Percentiles rank a stretch among this genome's conserved stretches.
These are phyloP conservation scores for Sporobolomyces roseus DNA, from an alignment of 768 basidiomycete species.

Conservation along the genomic window DNA sequence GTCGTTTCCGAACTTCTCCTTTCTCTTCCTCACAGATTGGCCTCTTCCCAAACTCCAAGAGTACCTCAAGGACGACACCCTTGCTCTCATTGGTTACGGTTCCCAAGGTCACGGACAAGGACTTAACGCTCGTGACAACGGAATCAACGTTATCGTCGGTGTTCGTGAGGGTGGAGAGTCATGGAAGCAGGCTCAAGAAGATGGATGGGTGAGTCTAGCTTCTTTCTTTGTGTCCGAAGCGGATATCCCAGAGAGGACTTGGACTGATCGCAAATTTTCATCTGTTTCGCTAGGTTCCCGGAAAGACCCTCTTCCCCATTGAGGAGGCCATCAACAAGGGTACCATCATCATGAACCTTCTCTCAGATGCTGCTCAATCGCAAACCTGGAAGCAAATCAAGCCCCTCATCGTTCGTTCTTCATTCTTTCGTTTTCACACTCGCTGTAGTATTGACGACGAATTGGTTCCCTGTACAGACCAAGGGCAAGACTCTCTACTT, in stretches of 20 bases:
- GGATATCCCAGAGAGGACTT: neutral
- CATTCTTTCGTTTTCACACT: neutral
- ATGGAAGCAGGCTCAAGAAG: conserved; percentile 91
- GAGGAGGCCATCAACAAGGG: conserved; percentile 93
- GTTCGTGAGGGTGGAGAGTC: conserved; percentile 94
- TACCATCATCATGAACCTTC: conserved; percentile 99
- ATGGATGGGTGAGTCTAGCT: conserved; percentile 73
- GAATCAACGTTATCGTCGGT: conserved; percentile 96
- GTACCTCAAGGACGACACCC: conserved; percentile 99
- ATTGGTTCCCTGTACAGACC: conserved; percentile 53
- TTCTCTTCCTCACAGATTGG: conserved; percentile 71
- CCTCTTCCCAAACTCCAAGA: conserved; percentile 95
- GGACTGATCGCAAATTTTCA: neutral
- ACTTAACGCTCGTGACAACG: conserved; percentile 97
- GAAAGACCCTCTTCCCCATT: conserved; percentile 95
- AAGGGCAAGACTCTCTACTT: conserved; percentile 99
- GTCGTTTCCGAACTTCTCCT: no score
- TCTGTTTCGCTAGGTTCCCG: conserved; percentile 66
- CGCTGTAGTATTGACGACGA: neutral
- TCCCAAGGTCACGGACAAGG: conserved; percentile 94
- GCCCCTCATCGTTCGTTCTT: conserved; percentile 65
- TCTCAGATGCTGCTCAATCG: conserved; percentile 98
- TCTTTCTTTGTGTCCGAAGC: neutral
- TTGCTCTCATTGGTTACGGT: conserved; percentile 97
- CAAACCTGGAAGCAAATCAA: conserved; percentile 84